Conservation (phyloP, 78 protist species). For the Dictyostelium citrinum region DNA sequence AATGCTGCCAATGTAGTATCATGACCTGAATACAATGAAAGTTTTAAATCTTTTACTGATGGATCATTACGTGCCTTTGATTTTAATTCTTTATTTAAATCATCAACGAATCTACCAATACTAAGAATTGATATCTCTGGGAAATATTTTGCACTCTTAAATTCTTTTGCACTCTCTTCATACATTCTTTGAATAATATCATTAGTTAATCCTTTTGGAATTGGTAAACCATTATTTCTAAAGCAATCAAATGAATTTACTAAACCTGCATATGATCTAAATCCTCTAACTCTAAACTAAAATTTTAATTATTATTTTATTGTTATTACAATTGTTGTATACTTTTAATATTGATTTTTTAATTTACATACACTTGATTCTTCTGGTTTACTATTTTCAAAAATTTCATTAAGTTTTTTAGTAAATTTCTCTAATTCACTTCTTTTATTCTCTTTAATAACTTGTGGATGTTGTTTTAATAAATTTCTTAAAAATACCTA, state of each 20-base stretch:
- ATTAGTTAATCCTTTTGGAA: constrained; percentile 46
- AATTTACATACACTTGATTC: neutral
- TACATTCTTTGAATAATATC: constrained; percentile 62
- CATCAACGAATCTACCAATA: constrained; percentile 60
- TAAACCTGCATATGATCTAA: constrained; percentile 53
- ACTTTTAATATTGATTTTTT: neutral
- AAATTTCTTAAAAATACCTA: constrained; percentile 5
- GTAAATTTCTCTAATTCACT: constrained; percentile 19
- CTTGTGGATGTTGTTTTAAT: constrained; percentile 18
- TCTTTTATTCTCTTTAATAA: constrained; percentile 9
- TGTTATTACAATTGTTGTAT: neutral
- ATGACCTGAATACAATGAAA: constrained; percentile 56
- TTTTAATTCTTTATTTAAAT: neutral
- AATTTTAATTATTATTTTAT: neutral
- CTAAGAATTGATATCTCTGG: constrained; percentile 25
- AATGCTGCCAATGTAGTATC: constrained; percentile 66
- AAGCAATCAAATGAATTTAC: constrained; percentile 64
- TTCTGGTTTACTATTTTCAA: constrained; percentile 43
- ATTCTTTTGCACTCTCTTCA: constrained; percentile 52
- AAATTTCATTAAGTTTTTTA: neutral
- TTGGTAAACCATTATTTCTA: constrained; percentile 55
- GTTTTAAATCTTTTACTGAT: constrained; percentile 11
- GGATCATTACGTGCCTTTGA: neutral
- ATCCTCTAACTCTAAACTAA: neutral
- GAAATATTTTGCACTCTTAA: neutral